phyloP scores from a whole-genome alignment of 2,329 filamentous ascomycete species.

The Sporothrix inflata region DNA sequence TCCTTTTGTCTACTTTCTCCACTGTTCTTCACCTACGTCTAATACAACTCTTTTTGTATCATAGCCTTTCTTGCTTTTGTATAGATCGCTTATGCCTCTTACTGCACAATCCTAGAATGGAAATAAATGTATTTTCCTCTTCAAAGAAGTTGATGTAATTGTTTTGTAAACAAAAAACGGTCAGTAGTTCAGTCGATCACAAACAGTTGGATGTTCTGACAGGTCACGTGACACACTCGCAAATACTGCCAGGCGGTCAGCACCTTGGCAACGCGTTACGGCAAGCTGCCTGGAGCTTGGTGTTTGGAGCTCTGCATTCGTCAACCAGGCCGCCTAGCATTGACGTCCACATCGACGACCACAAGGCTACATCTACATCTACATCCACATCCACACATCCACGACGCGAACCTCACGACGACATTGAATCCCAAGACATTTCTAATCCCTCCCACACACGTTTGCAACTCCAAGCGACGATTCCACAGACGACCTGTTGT shows the following conservation, averaged over 20 bases:
- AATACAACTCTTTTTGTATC: background rate
- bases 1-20: background rate
- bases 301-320: constrained; percentile 20
- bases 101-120: no score
- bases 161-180: background rate
- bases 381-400: background rate
- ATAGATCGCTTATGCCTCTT: no score
- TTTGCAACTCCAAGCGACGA: background rate
- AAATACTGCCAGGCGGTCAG: constrained; percentile 33
- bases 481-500: background rate
- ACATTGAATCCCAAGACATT: background rate
- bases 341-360: constrained; percentile 32
- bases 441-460: background rate
- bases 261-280: constrained; percentile 30
- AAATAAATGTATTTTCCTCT: background rate
- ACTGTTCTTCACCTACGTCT: background rate
- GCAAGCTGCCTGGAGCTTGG: constrained; percentile 34
- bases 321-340: constrained; percentile 22
- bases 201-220: background rate
- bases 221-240: constrained; percentile 24
- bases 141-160: background rate
- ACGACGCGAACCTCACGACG: background rate
- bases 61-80: no score
- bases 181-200: background rate
- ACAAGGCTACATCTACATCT: constrained; percentile 26